Percentiles rank a stretch among this genome's conserved stretches.
Evolutionary conservation across 2,329 filamentous ascomycete species (phyloP).

Genomic region (Colletotrichum cereale): DNA sequence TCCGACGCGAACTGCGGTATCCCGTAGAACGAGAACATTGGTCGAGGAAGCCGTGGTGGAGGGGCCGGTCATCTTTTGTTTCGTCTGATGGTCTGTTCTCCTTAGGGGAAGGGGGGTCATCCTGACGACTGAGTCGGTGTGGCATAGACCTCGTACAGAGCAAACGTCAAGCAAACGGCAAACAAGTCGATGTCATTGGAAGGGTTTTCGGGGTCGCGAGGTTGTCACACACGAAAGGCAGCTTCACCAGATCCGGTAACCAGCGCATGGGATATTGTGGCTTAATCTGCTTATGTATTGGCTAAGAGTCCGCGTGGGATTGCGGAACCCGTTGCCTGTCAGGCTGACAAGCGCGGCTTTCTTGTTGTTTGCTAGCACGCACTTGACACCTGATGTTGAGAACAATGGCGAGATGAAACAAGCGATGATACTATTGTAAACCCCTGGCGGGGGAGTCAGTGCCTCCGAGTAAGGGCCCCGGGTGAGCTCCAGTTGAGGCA

Average conservation of each 20-base stretch:
- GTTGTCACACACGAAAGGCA: slow-evolving; percentile 15
- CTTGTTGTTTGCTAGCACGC: background rate
- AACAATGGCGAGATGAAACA: slow-evolving; percentile 23
- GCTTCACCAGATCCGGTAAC: slow-evolving; percentile 2
- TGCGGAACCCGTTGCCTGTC: background rate
- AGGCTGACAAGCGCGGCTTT: background rate
- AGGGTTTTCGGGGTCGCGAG: slow-evolving; percentile 11
- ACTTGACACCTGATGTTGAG: slow-evolving; percentile 18
- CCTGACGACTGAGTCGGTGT: slow-evolving; percentile 30
- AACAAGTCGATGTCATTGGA: slow-evolving; percentile 22
- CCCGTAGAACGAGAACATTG: background rate
- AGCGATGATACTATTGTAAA: slow-evolving; percentile 25
- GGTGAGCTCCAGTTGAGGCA: slow-evolving; percentile 13
- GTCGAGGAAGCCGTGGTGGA: background rate
- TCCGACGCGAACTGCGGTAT: slow-evolving; percentile 2
- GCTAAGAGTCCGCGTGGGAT: slow-evolving; percentile 11
- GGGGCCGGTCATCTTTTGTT: slow-evolving; percentile 28
- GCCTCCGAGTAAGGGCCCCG: slow-evolving; percentile 8
- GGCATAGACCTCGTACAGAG: slow-evolving; percentile 7
- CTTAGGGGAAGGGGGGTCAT: background rate
- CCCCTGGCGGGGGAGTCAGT: slow-evolving; percentile 22
- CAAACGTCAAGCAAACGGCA: background rate
- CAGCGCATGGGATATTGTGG: background rate
- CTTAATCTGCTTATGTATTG: background rate
- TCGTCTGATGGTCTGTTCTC: slow-evolving; percentile 36